phyloP scores from a whole-genome alignment of 2,329 filamentous ascomycete species.

The Rutstroemia sp. region DNA sequence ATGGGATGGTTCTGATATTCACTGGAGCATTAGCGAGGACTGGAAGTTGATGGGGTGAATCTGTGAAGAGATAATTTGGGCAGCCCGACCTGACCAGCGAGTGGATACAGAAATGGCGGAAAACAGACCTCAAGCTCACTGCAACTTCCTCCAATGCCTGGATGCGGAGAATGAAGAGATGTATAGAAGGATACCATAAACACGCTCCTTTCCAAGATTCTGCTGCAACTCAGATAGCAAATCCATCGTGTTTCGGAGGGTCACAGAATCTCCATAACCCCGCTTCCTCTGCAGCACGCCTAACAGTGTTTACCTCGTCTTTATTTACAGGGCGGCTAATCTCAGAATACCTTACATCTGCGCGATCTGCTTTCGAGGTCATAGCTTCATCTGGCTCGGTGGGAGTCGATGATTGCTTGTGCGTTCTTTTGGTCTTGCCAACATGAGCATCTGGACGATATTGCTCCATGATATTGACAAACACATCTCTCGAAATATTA shows the following conservation, averaged over 20 bases:
- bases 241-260: conserved; percentile 30
- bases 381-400: conserved; percentile 19
- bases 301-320: conserved; percentile 59
- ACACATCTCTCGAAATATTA: conserved; percentile 66
- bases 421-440: conserved; percentile 53
- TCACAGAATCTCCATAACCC: conserved; percentile 78
- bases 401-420: conserved; percentile 15
- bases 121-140: too few species aligned
- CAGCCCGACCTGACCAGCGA: too few species aligned
- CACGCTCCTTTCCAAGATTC: not conserved
- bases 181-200: too few species aligned
- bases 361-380: conserved; percentile 28
- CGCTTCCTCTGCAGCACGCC: conserved; percentile 58
- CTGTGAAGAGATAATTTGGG: too few species aligned
- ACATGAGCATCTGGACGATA: conserved; percentile 77
- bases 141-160: too few species aligned
- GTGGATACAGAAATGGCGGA: too few species aligned
- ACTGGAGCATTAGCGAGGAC: too few species aligned
- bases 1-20: too few species aligned
- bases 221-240: conserved; percentile 12
- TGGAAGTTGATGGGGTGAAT: too few species aligned
- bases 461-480: conserved; percentile 86
- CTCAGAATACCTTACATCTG: conserved; percentile 59
- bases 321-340: conserved; percentile 66
- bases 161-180: too few species aligned